Percentiles rank a stretch among this genome's conserved stretches.
Conservation (phyloP, 2,329 filamentous ascomycete genomes). For the Penicillium sp. region DNA sequence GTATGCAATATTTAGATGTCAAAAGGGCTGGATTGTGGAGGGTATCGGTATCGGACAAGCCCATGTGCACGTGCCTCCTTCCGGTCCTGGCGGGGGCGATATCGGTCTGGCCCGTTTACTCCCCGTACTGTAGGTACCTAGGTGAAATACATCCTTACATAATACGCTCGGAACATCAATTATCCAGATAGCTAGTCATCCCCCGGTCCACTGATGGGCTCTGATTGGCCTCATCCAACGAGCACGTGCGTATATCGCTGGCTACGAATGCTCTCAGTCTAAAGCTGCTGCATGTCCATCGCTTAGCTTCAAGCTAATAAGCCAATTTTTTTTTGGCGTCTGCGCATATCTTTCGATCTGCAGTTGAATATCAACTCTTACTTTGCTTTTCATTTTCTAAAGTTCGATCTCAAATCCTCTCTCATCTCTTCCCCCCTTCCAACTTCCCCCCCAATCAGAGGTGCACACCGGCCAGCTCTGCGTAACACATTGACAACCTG, state of each 20-base stretch:
- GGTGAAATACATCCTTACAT: background rate
- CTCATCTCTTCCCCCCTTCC: background rate
- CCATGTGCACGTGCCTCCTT: background rate
- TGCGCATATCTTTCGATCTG: background rate
- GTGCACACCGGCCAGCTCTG: background rate
- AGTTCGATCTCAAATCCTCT: background rate
- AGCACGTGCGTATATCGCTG: constrained; percentile 11
- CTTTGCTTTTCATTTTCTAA: background rate
- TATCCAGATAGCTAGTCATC: background rate
- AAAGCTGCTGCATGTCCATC: background rate
- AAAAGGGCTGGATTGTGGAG: background rate
- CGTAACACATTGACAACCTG: constrained; percentile 10
- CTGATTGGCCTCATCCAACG: background rate
- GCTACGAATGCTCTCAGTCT: constrained; percentile 3
- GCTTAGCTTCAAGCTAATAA: background rate
- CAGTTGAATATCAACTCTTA: background rate
- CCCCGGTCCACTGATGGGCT: too few relatives aligned
- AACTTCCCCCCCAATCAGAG: background rate
- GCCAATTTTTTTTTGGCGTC: background rate
- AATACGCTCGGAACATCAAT: background rate
- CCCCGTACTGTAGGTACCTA: background rate
- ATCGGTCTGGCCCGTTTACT: constrained; percentile 1
- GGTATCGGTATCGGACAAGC: background rate
- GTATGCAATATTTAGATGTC: background rate
- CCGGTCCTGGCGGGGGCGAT: background rate